Evolutionary conservation across 2,329 filamentous ascomycete genomes (phyloP).

Genomic region (Nemania sp.): DNA sequence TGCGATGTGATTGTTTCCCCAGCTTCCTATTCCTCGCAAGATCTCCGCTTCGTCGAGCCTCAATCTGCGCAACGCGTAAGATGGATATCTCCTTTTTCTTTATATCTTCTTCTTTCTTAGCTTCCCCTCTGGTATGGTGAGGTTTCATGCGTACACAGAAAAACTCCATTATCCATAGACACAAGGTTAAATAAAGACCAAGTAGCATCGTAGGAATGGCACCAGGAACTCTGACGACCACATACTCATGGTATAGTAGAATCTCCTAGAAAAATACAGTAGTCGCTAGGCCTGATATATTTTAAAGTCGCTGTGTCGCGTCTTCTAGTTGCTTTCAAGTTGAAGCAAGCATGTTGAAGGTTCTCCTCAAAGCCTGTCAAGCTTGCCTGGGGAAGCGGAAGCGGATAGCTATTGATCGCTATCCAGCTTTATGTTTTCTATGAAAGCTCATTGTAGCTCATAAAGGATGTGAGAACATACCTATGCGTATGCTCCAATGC

Average conservation of each 20-base stretch:
- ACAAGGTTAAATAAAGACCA: background rate
- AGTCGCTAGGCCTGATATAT: background rate
- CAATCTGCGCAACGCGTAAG: background rate
- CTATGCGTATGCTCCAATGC: background rate
- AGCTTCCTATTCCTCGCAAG: background rate
- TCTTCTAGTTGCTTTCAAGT: conserved; percentile 21
- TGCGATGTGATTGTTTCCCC: background rate
- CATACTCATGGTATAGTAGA: conserved; percentile 14
- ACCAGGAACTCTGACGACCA: background rate
- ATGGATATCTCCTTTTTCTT: background rate
- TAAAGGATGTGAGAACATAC: background rate
- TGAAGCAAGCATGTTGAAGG: conserved; percentile 21
- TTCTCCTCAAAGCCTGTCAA: background rate
- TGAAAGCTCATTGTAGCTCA: background rate
- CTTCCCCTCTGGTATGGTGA: conserved; percentile 20
- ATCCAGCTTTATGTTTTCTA: background rate
- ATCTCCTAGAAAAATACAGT: background rate
- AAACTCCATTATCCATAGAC: conserved; percentile 27
- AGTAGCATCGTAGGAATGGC: background rate
- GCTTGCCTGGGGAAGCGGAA: background rate
- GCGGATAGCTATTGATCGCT: background rate
- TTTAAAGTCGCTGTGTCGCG: conserved; percentile 13
- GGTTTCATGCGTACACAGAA: conserved; percentile 32
- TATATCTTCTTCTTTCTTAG: conserved; percentile 2
- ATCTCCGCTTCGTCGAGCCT: conserved; percentile 9